These are phyloP conservation scores for Fulvia fulva DNA, from an alignment of 2,329 filamentous ascomycete genomes.

Conservation along the genomic window DNA sequence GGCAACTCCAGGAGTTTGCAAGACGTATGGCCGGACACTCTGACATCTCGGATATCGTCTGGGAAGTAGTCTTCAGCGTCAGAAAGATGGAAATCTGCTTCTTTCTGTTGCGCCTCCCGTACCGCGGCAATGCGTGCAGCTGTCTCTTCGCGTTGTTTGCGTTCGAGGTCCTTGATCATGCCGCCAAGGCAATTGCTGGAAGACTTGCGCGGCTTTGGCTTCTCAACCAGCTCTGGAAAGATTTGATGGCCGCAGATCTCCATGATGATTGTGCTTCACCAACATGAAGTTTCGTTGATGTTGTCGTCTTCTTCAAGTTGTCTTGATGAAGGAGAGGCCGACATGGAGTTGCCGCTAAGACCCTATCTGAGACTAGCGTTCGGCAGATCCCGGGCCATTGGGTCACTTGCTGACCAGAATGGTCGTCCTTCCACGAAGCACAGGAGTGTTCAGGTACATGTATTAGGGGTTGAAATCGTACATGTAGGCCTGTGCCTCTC, in stretches of 20 bases:
- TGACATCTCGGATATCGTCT: not conserved
- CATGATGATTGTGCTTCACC: too few species aligned
- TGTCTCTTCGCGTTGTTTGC: not conserved
- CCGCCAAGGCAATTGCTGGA: not conserved
- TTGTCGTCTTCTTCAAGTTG: too few species aligned
- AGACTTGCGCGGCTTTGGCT: not conserved
- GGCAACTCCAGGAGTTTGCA: not conserved
- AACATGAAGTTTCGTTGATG: too few species aligned
- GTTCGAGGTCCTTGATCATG: not conserved
- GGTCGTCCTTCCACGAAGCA: too few species aligned
- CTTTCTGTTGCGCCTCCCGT: not conserved
- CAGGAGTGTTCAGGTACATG: too few species aligned
- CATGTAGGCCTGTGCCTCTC: too few species aligned
- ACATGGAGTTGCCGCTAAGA: too few species aligned
- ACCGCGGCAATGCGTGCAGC: not conserved
- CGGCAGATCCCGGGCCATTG: too few species aligned
- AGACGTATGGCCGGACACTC: not conserved
- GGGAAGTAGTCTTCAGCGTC: not conserved
- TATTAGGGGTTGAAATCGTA: too few species aligned
- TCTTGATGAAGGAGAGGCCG: too few species aligned
- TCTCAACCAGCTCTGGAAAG: not conserved
- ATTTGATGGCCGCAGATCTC: not conserved
- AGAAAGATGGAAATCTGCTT: not conserved
- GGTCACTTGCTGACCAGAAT: too few species aligned
- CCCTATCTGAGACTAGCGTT: too few species aligned